Evolutionary conservation across 305 asterid species (phyloP).

Genomic region (Fraxinus platypoda): DNA sequence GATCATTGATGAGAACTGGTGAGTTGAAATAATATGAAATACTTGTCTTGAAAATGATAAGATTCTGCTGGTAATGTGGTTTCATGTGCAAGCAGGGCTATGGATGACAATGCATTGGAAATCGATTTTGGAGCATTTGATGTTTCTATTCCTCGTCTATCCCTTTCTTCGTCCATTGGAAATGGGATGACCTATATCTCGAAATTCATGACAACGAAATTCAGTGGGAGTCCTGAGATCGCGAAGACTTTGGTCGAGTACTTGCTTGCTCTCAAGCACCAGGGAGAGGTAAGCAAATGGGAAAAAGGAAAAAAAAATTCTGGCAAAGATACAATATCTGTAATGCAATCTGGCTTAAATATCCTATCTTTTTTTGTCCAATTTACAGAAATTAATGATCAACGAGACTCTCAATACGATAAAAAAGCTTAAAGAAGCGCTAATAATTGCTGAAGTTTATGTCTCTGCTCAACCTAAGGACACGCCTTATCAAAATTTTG

Average conservation of each 20-base stretch:
- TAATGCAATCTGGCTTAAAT: background rate
- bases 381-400: conserved; percentile 73
- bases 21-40: conserved; percentile 15
- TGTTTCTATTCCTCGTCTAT: conserved; percentile 38
- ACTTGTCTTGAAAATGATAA: background rate
- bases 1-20: conserved; percentile 66
- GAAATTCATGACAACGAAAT: conserved; percentile 60
- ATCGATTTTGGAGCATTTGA: conserved; percentile 73
- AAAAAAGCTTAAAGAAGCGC: conserved; percentile 55
- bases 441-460: conserved; percentile 56
- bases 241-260: conserved; percentile 58
- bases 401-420: conserved; percentile 54
- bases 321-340: background rate
- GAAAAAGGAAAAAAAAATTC: background rate
- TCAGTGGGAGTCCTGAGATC: conserved; percentile 44
- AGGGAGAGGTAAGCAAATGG: conserved; percentile 56
- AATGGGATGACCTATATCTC: conserved; percentile 56
- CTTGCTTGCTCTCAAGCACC: conserved; percentile 59
- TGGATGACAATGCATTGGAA: conserved; percentile 72
- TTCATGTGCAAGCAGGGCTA: conserved; percentile 49
- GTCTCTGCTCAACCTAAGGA: conserved; percentile 57
- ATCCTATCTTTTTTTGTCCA: background rate
- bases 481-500: conserved; percentile 56
- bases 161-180: conserved; percentile 67
- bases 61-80: background rate